Percentiles rank a stretch among this genome's conserved stretches.
These are phyloP conservation scores for Tetraselmis striata DNA, from an alignment of 139 green algal species.

Conservation along the genomic window DNA sequence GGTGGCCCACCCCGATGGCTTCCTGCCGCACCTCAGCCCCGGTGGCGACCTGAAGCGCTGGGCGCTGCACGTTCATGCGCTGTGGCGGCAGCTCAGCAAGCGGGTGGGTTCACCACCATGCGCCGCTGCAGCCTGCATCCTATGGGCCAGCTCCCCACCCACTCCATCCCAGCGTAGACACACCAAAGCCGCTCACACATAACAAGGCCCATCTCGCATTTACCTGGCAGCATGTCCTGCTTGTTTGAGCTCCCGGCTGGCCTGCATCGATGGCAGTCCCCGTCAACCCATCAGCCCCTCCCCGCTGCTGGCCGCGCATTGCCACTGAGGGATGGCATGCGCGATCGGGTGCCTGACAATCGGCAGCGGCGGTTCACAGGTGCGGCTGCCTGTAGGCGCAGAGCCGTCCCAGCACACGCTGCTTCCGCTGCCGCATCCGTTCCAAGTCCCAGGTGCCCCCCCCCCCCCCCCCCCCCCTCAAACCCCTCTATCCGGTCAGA, in stretches of 20 bases:
- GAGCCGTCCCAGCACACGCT: slow-evolving; percentile 45
- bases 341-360: no score
- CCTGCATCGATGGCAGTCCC: no score
- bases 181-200: not conserved
- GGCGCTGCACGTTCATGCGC: not conserved
- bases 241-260: no score
- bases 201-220: not conserved
- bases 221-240: no score
- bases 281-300: no score
- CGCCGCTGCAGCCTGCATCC: not conserved
- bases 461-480: not conserved
- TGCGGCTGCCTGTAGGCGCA: not conserved
- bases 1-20: not conserved
- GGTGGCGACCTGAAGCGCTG: not conserved
- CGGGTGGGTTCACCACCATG: not conserved
- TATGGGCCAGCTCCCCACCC: not conserved
- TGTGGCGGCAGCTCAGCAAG: not conserved
- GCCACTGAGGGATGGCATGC: no score
- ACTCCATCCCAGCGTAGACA: not conserved
- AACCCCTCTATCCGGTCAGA: not conserved
- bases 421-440: slow-evolving; percentile 62
- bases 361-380: not conserved
- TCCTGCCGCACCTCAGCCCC: not conserved
- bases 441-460: slow-evolving; percentile 74
- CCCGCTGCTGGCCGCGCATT: not conserved